These are phyloP conservation scores for Trebouxia gelatinosa DNA, from an alignment of 163 green algal genomes.

Conservation along the genomic window DNA sequence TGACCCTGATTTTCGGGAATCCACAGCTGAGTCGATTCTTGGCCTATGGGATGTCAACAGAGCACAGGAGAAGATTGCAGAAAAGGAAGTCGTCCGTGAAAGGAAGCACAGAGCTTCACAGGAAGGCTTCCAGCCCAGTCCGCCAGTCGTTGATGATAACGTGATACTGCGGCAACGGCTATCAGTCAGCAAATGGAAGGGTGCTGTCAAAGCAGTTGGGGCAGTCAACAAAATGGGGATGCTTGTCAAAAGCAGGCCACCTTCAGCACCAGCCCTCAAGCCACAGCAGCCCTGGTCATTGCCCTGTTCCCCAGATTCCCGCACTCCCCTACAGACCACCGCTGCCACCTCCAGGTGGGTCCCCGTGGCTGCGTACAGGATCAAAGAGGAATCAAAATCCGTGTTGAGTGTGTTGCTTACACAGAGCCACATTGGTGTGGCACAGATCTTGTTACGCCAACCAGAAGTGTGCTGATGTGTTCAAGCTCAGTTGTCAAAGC, in stretches of 20 bases:
- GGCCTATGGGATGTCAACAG: conserved; percentile 31
- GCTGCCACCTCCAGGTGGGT: conserved; percentile 89
- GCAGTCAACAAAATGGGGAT: conserved; percentile 17
- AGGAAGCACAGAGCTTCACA: conserved; percentile 5
- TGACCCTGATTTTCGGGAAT: too few relatives aligned
- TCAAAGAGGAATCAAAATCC: too few relatives aligned
- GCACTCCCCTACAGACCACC: conserved; percentile 75
- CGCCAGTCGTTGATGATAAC: neutral
- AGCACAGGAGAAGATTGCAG: conserved; percentile 27
- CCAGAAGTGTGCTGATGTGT: too few relatives aligned
- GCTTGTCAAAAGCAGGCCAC: conserved; percentile 42
- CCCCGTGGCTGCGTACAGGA: too few relatives aligned
- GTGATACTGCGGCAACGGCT: conserved; percentile 8
- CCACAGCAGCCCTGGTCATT: conserved; percentile 88
- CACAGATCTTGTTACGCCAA: too few relatives aligned
- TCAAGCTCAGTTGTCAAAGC: too few relatives aligned
- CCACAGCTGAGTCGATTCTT: conserved; percentile 23
- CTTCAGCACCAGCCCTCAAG: conserved; percentile 71
- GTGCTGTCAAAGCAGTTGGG: conserved; percentile 7
- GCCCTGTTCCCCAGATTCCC: conserved; percentile 87
- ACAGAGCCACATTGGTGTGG: too few relatives aligned
- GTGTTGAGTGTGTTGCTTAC: too few relatives aligned
- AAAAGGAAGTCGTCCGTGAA: conserved; percentile 7
- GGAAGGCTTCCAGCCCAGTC: neutral
- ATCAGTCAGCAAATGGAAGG: conserved; percentile 22